phyloP scores from a whole-genome alignment of 2,329 filamentous ascomycete species.

The Nemania sp. region DNA sequence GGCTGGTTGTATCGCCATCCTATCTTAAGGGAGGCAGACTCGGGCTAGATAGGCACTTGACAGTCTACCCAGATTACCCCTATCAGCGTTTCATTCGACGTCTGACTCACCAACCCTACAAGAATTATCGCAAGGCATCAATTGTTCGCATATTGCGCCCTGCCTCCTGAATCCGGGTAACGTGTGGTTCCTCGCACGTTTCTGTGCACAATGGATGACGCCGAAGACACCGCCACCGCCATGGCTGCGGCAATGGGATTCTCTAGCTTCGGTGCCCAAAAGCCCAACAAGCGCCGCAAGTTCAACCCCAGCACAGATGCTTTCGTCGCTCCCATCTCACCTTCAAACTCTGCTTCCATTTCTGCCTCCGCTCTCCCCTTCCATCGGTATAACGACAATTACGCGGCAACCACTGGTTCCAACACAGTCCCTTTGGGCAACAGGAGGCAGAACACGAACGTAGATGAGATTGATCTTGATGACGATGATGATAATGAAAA shows the following conservation, averaged over 20 bases:
- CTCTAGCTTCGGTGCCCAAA: conserved; percentile 72
- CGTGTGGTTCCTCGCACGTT: neutral
- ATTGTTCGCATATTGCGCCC: conserved; percentile 3
- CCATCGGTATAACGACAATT: conserved; percentile 32
- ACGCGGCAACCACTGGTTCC: conserved; percentile 47
- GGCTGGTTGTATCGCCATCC: neutral
- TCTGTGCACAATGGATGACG: conserved; percentile 41
- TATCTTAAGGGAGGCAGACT: conserved; percentile 7
- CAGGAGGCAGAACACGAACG: conserved; percentile 55
- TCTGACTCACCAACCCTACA: neutral
- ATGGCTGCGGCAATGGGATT: conserved; percentile 81
- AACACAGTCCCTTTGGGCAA: conserved; percentile 57
- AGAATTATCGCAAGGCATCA: neutral
- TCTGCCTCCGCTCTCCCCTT: conserved; percentile 40
- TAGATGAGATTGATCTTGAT: conserved; percentile 61
- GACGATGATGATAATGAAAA: conserved; percentile 50
- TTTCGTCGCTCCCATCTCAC: conserved; percentile 44
- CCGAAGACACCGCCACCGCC: conserved; percentile 58
- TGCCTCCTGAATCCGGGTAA: neutral
- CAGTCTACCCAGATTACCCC: conserved; percentile 6
- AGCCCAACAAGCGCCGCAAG: conserved; percentile 73
- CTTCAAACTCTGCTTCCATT: conserved; percentile 44
- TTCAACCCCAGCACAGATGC: conserved; percentile 66
- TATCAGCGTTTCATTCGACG: conserved; percentile 16
- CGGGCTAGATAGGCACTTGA: conserved; percentile 17